Base-by-base conservation (phyloP, 306 rosid species). In the Purshia tridentata region DNA sequence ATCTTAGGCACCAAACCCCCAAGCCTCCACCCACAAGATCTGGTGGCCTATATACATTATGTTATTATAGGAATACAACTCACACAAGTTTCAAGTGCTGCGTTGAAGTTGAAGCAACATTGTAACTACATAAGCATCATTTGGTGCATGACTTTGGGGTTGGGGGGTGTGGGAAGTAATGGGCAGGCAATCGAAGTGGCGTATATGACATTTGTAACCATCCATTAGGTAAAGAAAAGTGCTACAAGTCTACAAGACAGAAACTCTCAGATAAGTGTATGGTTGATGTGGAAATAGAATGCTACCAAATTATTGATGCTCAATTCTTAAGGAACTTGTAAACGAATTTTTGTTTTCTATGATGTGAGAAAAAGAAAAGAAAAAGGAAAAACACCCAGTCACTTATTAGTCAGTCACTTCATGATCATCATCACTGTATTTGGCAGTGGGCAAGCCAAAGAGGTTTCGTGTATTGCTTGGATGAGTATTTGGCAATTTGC, bases 201-300 rank as follows among this genome's bases (percentile, higher is more conserved):
- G 63, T 47, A n/a, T 60, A n/a, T n/a, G 74, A 72, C 63, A 35
- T 46, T 19, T 23, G 35, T 50, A 79, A 72, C 77, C 59, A 64
- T 78, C 35, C 65, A 37, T 72, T 78, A 78, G 80, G 81, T 78
- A 69, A 50, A 42, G 70, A 73, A 55, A 64, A 53, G 57, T 19
- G 56, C 20, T 48, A 61, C 4, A 0, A 37, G n/a, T 52, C 49
- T 52, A 6, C 4, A 19, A 3, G 48, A 35, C 9, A 50, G 19
- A 51, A 53, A 12, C 37, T 9, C 6, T 39, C 13, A 39, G 16
- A 52, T 63, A n/a, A n/a, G n/a, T n/a, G n/a, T n/a, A n/a, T n/a
- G n/a, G n/a, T n/a, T n/a, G n/a, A n/a, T n/a, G n/a, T n/a, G n/a
- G n/a, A n/a, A n/a, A n/a, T n/a, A n/a, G n/a, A n/a, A n/a, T n/a